phyloP scores from a whole-genome alignment of 306 rosid genomes.

The Fragaria iinumae region DNA sequence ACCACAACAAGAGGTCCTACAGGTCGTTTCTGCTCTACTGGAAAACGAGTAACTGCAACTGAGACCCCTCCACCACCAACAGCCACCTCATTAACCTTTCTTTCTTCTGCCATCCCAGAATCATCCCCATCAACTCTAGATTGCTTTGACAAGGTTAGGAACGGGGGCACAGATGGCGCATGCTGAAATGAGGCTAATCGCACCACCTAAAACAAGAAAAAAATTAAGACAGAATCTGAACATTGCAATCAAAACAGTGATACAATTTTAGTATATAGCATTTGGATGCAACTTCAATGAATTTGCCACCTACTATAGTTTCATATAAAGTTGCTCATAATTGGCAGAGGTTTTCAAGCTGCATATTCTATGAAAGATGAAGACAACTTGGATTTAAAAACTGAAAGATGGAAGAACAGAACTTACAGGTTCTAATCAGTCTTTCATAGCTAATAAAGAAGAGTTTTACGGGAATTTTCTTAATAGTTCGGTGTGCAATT shows the following conservation, averaged over 20 bases:
- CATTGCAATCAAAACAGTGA: not conserved
- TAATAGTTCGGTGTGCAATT: not conserved
- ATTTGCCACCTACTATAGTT: not conserved
- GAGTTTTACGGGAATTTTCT: not conserved
- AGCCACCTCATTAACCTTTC: conserved; percentile 81
- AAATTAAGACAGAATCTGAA: conserved; percentile 4
- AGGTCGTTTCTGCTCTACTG: conserved; percentile 95
- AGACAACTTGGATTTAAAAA: not conserved
- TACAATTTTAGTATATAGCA: not conserved
- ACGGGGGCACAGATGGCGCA: conserved; percentile 96
- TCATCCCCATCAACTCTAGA: conserved; percentile 73
- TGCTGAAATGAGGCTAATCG: conserved; percentile 99
- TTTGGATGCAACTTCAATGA: not conserved
- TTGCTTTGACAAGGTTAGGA: conserved; percentile 70
- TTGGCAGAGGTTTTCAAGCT: not conserved
- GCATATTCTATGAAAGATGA: not conserved
- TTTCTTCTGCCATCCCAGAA: conserved; percentile 63
- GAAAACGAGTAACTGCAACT: conserved; percentile 94
- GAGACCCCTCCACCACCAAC: conserved; percentile 99
- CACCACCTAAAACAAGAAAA: conserved; percentile 65
- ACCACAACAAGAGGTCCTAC: conserved; percentile 89
- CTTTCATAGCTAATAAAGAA: not conserved
- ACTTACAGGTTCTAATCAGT: not conserved
- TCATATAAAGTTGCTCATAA: not conserved
- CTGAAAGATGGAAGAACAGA: not conserved